Evolutionary conservation across 345 rosid species (phyloP).

Genomic region (Eucalyptus urophylla): DNA sequence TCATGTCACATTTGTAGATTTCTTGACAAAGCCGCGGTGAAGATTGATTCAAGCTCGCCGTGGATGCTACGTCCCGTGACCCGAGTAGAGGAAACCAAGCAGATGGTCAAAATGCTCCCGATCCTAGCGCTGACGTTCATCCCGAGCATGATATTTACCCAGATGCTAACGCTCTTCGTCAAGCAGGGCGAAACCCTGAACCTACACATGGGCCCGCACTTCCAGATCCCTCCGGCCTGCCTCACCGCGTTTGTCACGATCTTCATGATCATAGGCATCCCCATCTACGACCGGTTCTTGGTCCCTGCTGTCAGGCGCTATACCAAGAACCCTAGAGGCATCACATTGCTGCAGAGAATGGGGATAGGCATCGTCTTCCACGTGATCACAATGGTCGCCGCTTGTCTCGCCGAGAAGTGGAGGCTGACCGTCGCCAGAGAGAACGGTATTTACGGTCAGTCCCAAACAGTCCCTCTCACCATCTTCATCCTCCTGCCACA

Average conservation of each 20-base stretch:
- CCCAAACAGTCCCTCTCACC: conserved; percentile 35
- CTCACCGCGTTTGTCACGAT: conserved; percentile 54
- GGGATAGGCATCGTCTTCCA: conserved; percentile 53
- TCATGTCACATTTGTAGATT: conserved; percentile 7
- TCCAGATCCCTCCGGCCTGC: conserved; percentile 60
- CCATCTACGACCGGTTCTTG: conserved; percentile 37
- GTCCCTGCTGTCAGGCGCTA: conserved; percentile 26
- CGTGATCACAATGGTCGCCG: conserved; percentile 29
- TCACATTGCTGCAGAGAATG: conserved; percentile 71
- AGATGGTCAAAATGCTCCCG: conserved; percentile 53
- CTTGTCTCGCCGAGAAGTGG: conserved; percentile 42
- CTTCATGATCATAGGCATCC: conserved; percentile 44
- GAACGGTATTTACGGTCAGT: conserved; percentile 1
- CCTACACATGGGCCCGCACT: conserved; percentile 35
- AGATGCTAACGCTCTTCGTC: conserved; percentile 37
- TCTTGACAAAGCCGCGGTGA: conserved; percentile 49
- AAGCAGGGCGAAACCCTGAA: conserved; percentile 60
- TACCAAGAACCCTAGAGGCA: conserved; percentile 65
- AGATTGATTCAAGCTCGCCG: conserved; percentile 10
- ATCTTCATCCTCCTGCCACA: conserved; percentile 63
- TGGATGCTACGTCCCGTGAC: conserved; percentile 48
- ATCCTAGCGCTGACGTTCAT: conserved; percentile 22
- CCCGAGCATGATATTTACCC: conserved; percentile 39
- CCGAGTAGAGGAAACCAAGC: conserved; percentile 61
- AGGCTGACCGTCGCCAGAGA: conserved; percentile 38